phyloP scores from a whole-genome alignment of 1,284 basidiomycete species.

The Rhodofomes roseus region DNA sequence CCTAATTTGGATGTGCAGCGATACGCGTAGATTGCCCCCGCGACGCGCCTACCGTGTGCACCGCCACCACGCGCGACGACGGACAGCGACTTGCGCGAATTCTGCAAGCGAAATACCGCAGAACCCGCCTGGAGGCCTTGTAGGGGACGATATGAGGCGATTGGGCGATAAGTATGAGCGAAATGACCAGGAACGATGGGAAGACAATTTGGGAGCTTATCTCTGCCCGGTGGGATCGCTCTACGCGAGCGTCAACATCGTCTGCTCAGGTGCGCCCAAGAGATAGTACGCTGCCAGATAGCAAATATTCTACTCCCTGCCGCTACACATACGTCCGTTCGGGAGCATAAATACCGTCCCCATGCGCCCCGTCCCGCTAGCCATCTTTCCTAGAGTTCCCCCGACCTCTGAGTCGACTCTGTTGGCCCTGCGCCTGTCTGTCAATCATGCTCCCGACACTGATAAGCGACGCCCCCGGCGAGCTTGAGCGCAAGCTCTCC shows the following conservation, averaged over 20 bases:
- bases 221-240: not conserved
- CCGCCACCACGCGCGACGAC: not conserved
- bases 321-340: not conserved
- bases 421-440: not conserved
- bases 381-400: not conserved
- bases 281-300: not conserved
- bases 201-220: not conserved
- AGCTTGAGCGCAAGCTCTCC: constrained; percentile 13
- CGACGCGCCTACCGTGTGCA: not conserved
- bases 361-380: not conserved
- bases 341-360: not conserved
- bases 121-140: too few relatives aligned
- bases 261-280: not conserved
- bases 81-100: too few relatives aligned
- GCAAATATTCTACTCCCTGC: not conserved
- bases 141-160: too few relatives aligned
- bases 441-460: constrained; percentile 1
- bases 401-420: not conserved
- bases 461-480: not conserved
- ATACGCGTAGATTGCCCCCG: not conserved
- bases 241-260: not conserved
- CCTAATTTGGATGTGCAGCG: not conserved
- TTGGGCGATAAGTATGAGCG: not conserved
- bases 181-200: not conserved
- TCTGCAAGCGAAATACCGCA: too few relatives aligned